A percentile compares a stretch with the other conserved stretches of the same genome.
These are phyloP conservation scores for Pichia rugopelliculosa DNA, from an alignment of 805 yeast species.

Conservation along the genomic window DNA sequence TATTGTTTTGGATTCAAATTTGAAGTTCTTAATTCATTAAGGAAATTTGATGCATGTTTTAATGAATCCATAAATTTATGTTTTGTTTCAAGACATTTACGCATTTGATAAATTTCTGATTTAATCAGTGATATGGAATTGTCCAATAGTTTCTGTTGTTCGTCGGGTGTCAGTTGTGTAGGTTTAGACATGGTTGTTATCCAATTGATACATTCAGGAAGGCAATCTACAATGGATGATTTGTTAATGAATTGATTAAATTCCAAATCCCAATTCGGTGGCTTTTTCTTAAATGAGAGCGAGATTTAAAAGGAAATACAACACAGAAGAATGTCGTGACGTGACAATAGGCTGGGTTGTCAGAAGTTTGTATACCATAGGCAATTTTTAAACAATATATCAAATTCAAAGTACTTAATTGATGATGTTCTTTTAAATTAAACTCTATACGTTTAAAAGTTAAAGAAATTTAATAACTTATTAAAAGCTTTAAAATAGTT, in stretches of 20 bases:
- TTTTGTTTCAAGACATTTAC: slow-evolving; percentile 56
- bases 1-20: slow-evolving; percentile 80
- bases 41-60: slow-evolving; percentile 75
- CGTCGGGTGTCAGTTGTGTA: slow-evolving; percentile 15
- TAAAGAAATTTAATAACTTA: no score
- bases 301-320: neutral
- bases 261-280: no score
- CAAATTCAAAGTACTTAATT: no score
- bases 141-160: slow-evolving; percentile 31
- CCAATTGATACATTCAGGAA: neutral
- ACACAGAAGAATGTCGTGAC: neutral
- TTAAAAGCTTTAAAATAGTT: no score
- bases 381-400: neutral
- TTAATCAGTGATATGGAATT: slow-evolving; percentile 46
- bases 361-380: neutral
- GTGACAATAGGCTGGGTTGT: neutral
- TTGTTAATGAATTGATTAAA: neutral
- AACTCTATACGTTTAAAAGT: no score
- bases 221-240: neutral
- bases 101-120: slow-evolving; percentile 71
- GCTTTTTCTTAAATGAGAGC: neutral
- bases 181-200: slow-evolving; percentile 8
- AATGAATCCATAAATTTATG: slow-evolving; percentile 78
- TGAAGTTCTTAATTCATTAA: slow-evolving; percentile 74
- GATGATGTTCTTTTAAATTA: no score